These are phyloP conservation scores for Brassica juncea DNA, from an alignment of 345 rosid species.

Conservation along the genomic window DNA sequence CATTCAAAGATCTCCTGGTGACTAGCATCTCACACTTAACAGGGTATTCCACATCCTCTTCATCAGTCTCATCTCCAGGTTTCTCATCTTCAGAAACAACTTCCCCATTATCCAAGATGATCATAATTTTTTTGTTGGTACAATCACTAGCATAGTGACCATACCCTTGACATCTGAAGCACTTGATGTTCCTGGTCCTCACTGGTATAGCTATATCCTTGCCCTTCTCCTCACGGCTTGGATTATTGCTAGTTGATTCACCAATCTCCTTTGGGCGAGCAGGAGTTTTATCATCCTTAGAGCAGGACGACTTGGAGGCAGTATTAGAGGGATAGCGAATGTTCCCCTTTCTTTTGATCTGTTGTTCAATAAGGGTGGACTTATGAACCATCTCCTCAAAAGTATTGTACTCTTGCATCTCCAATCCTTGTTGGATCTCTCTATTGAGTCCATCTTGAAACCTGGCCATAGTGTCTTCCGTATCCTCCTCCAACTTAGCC, in stretches of 20 bases:
- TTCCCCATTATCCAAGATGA: background rate
- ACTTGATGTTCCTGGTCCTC: background rate
- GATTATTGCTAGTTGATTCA: too few relatives aligned
- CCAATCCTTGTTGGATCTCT: background rate
- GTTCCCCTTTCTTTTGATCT: background rate
- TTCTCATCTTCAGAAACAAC: background rate
- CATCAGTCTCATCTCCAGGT: background rate
- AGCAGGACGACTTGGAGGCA: background rate
- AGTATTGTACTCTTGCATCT: background rate
- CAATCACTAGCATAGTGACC: background rate
- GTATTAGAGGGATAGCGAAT: background rate
- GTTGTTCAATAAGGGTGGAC: background rate
- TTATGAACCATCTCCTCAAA: background rate
- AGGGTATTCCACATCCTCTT: too few relatives aligned
- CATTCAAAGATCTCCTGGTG: background rate
- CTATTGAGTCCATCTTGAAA: background rate
- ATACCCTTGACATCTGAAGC: background rate
- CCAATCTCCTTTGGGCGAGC: too few relatives aligned
- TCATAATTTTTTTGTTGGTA: background rate
- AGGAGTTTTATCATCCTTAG: background rate
- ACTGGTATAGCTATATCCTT: background rate
- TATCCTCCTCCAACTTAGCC: background rate
- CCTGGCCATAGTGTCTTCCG: background rate
- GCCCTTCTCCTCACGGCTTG: background rate
- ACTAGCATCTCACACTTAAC: background rate